A percentile compares a stretch with the other conserved stretches of the same genome.
Conservation (phyloP, 2,329 filamentous ascomycete species). For the Penicillium paneum region DNA sequence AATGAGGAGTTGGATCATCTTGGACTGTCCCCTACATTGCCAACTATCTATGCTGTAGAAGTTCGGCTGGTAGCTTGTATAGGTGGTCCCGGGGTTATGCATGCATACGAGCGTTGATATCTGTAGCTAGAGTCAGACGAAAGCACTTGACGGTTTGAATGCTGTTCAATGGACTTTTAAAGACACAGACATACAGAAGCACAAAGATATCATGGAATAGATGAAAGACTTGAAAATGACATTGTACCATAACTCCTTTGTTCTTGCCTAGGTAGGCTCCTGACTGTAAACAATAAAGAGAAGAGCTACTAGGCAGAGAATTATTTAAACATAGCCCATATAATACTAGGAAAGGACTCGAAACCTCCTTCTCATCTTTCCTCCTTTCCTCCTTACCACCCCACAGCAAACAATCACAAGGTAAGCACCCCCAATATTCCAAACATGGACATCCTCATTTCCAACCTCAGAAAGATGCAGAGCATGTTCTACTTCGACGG, state of each 20-base stretch:
- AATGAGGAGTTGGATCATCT: neutral
- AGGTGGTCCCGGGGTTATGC: too few relatives aligned
- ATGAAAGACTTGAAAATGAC: neutral
- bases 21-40: neutral
- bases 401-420: neutral
- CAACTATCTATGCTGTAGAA: neutral
- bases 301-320: neutral
- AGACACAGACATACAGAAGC: neutral
- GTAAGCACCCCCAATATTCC: neutral
- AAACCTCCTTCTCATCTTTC: neutral
- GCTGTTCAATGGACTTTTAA: too few relatives aligned
- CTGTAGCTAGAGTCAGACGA: too few relatives aligned
- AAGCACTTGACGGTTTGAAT: neutral
- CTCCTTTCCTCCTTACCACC: neutral
- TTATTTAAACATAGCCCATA: neutral
- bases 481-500: slow-evolving; percentile 10
- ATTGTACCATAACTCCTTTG: neutral
- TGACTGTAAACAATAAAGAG: neutral
- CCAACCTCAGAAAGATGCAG: neutral
- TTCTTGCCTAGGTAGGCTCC: neutral
- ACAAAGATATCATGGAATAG: neutral
- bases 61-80: neutral
- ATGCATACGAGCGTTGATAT: neutral
- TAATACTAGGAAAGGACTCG: neutral
- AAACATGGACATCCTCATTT: neutral